Base-by-base conservation (phyloP, 148 eudicot genomes). In the Rhododendron molle region DNA sequence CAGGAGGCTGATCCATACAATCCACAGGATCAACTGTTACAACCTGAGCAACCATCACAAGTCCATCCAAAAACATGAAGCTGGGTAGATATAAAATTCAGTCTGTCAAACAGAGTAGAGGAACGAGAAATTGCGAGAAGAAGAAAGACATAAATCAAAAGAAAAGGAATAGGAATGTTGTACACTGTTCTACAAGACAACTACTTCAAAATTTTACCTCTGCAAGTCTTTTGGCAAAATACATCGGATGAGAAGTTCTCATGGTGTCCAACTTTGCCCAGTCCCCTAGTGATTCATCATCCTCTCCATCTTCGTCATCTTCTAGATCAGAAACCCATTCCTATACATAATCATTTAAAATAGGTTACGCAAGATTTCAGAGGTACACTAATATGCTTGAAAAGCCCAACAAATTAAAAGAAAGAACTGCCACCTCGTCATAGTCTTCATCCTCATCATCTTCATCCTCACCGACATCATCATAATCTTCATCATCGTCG, bases 221-320 rank as follows among this genome's bases (percentile, higher is more conserved):
- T 20, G 94, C 89, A 81, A 97, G 84, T 86, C 88, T 94, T 89
- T 89, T 92, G 10, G 99, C 99, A 85, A 97, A 97, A 88, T 97
- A 92, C 93, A 97, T 92, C 38, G 98, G 99, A 93, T 97, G 99
- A 81, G 98, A 90, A 87, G 98, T 86, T 49, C 96, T 91, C 98
- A 95, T 97, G 6, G 99, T 97, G 84, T 97, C 98, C 88, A 97
- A 87, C 85, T 95, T 95, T 73, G 99, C 99, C 99, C 99, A 97
- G 88, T 95, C 98, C 81, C 98, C 98, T 52, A 92, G 83, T 78
- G 99, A 93, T 85, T 91, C 96, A 90, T 93, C 95, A 62, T 89
- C 85, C 71, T 90, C 92, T 32, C 91, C 96, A 65, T 91, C 98
- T 85, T 92, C 30, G 13, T 62, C 69, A 13, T 62, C 93, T 36